Conservation (phyloP, 768 basidiomycete species). For the Ramaria sp. region DNA sequence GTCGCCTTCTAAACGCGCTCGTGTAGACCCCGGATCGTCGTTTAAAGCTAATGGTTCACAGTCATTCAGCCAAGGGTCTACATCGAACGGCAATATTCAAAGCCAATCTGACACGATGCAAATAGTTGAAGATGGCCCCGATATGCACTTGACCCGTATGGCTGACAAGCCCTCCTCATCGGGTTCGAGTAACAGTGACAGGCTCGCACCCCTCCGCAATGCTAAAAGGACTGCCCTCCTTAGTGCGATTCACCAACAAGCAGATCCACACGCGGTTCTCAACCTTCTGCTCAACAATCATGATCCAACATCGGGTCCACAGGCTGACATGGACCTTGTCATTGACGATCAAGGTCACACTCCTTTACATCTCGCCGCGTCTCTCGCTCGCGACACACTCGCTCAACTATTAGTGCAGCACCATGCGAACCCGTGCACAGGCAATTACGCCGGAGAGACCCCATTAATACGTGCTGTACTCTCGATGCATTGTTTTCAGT, state of each 20-base stretch:
- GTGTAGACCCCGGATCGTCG: conserved; percentile 38
- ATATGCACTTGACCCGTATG: conserved; percentile 43
- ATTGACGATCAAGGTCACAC: conserved; percentile 94
- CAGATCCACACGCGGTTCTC: conserved; percentile 53
- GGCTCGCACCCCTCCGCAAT: conserved; percentile 35
- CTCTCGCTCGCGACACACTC: conserved; percentile 60
- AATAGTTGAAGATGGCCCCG: conserved; percentile 28
- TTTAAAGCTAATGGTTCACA: conserved; percentile 37
- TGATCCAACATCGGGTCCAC: conserved; percentile 15
- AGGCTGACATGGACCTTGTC: conserved; percentile 63
- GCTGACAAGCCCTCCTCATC: conserved; percentile 47
- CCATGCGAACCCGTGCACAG: conserved; percentile 84
- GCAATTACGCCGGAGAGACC: conserved; percentile 91
- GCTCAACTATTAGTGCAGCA: conserved; percentile 59
- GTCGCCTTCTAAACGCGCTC: conserved; percentile 61
- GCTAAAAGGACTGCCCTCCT: conserved; percentile 52
- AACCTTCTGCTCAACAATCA: conserved; percentile 33
- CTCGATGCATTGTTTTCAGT: conserved; percentile 77
- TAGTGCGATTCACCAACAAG: conserved; percentile 55
- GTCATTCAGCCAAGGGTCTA: conserved; percentile 32
- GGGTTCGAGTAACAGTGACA: conserved; percentile 41
- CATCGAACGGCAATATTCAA: conserved; percentile 32
- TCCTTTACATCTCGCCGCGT: conserved; percentile 86
- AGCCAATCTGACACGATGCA: conserved; percentile 15
- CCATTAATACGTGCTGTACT: conserved; percentile 87